Evolutionary conservation across 2,329 filamentous ascomycete genomes (phyloP).

Genomic region (Calonectria pteridis): DNA sequence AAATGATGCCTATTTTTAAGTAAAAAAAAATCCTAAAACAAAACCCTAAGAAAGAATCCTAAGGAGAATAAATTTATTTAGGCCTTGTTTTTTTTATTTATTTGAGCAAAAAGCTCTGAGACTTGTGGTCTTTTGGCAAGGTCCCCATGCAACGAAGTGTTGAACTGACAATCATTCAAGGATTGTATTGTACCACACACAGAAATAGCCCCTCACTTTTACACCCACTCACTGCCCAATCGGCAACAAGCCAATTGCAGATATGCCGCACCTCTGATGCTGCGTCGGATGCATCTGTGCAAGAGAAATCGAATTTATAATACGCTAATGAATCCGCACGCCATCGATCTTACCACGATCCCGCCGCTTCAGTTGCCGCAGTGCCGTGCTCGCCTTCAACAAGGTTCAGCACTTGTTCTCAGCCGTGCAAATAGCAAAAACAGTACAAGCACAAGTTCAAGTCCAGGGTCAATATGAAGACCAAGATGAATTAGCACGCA

Average conservation of each 20-base stretch:
- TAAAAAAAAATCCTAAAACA: too few species aligned
- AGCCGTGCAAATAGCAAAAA: not conserved
- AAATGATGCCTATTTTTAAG: too few species aligned
- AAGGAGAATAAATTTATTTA: too few species aligned
- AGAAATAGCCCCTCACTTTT: not conserved
- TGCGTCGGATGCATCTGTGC: not conserved
- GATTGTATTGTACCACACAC: not conserved
- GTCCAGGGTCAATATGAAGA: too few species aligned
- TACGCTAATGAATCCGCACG: not conserved
- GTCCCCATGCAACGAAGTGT: too few species aligned
- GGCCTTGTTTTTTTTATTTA: too few species aligned
- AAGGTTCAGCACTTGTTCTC: not conserved
- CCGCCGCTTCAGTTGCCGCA: not conserved
- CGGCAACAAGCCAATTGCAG: not conserved
- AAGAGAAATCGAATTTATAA: not conserved
- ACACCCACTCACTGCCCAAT: not conserved
- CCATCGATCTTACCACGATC: not conserved
- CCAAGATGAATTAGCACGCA: not conserved
- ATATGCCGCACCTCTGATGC: not conserved
- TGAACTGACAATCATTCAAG: too few species aligned
- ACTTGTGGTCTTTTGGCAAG: too few species aligned
- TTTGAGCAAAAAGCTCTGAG: too few species aligned
- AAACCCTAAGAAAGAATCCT: too few species aligned
- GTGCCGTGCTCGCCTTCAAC: not conserved
- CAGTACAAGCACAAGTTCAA: not conserved